Percentiles rank a stretch among this genome's conserved stretches.
Evolutionary conservation across 2,329 filamentous ascomycete genomes (phyloP).

Genomic region (Trichoderma gracile): DNA sequence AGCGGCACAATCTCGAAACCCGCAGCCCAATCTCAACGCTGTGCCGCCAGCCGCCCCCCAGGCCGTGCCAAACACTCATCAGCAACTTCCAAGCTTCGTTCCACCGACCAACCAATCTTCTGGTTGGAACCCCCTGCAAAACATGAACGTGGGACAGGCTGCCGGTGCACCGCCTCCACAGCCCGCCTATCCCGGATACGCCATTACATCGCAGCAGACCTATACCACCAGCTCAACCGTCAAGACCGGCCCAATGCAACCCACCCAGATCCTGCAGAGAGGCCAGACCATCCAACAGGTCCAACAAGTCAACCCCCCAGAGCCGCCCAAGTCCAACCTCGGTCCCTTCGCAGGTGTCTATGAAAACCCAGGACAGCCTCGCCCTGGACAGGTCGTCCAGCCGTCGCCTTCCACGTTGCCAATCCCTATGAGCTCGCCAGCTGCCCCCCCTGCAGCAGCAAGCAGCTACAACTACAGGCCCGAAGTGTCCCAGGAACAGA

Average conservation of each 20-base stretch:
- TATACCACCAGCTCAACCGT: conserved; percentile 30
- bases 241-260: conserved; percentile 28
- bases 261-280: conserved; percentile 41
- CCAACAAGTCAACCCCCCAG: background rate
- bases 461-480: conserved; percentile 28
- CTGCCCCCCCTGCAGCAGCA: background rate
- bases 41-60: conserved; percentile 41
- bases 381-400: conserved; percentile 28
- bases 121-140: conserved; percentile 5
- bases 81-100: conserved; percentile 39
- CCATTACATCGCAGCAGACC: conserved; percentile 31
- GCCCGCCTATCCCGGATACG: conserved; percentile 21
- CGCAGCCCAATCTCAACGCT: conserved; percentile 54
- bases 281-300: conserved; percentile 33
- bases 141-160: conserved; percentile 26
- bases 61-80: conserved; percentile 37
- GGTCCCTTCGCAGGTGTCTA: conserved; percentile 33
- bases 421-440: conserved; percentile 12
- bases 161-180: conserved; percentile 28
- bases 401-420: conserved; percentile 27
- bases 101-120: conserved; percentile 33
- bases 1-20: conserved; percentile 55
- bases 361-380: conserved; percentile 28
- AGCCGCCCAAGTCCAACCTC: conserved; percentile 11
- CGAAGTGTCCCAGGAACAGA: conserved; percentile 38